These are phyloP conservation scores for Porphyrellus cyaneotinctus DNA, from an alignment of 768 basidiomycete species.

Conservation along the genomic window DNA sequence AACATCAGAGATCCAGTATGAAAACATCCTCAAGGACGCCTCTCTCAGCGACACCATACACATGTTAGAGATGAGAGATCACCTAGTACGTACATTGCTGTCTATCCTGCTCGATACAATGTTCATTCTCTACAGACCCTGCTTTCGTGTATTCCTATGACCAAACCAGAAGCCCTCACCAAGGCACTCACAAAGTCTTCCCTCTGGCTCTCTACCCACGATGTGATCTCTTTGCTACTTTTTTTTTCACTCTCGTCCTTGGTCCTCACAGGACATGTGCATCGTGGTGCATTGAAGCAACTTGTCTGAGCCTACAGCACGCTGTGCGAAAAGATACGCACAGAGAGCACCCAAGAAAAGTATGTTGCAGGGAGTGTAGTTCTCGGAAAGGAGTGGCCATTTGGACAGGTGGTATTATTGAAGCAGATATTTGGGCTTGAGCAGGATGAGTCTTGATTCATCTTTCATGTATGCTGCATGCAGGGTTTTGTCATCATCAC, in stretches of 20 bases:
- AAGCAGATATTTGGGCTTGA: slow-evolving; percentile 78
- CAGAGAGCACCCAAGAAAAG: slow-evolving; percentile 49
- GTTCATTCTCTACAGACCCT: slow-evolving; percentile 45
- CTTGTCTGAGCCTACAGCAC: slow-evolving; percentile 67
- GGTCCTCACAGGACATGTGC: slow-evolving; percentile 46
- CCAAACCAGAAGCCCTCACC: slow-evolving; percentile 61
- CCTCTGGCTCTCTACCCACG: slow-evolving; percentile 76
- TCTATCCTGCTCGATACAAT: neutral
- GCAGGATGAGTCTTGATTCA: slow-evolving; percentile 26
- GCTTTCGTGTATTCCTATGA: slow-evolving; percentile 63
- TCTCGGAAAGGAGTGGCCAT: slow-evolving; percentile 77
- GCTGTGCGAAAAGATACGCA: slow-evolving; percentile 73
- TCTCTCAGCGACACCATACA: slow-evolving; percentile 25
- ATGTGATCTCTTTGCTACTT: slow-evolving; percentile 51
- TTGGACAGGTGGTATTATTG: slow-evolving; percentile 70
- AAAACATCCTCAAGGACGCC: slow-evolving; percentile 26
- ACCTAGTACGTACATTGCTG: slow-evolving; percentile 15
- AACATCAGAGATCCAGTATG: slow-evolving; percentile 5
- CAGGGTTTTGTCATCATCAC: no score
- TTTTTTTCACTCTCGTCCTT: slow-evolving; percentile 54
- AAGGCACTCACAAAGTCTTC: slow-evolving; percentile 68
- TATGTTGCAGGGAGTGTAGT: slow-evolving; percentile 92
- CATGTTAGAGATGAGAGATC: slow-evolving; percentile 22
- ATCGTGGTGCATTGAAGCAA: slow-evolving; percentile 66
- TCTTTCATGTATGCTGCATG: no score